phyloP scores from a whole-genome alignment of 768 basidiomycete genomes.

The Agrocybe pediades region DNA sequence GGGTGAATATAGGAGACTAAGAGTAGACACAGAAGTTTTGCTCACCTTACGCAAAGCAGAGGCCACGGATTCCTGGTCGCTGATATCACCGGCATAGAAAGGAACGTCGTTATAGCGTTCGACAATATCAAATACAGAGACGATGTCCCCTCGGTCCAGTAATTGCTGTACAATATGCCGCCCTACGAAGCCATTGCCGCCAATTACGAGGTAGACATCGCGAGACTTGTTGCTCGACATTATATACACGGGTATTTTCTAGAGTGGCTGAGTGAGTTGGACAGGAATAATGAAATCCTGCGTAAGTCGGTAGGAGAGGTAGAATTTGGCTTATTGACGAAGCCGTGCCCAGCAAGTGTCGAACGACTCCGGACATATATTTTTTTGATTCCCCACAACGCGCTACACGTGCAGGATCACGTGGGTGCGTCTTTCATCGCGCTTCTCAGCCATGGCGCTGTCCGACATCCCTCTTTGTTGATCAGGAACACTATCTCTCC shows the following conservation, averaged over 20 bases:
- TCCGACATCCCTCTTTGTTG: slow-evolving; percentile 25
- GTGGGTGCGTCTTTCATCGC: slow-evolving; percentile 16
- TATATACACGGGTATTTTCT: background rate
- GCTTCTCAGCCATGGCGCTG: slow-evolving; percentile 4
- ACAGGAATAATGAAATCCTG: background rate
- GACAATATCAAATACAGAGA: slow-evolving; percentile 89
- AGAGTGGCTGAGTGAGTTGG: background rate
- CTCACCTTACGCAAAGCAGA: slow-evolving; percentile 74
- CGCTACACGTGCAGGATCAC: slow-evolving; percentile 40
- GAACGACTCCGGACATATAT: slow-evolving; percentile 26
- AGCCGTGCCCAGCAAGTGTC: slow-evolving; percentile 17
- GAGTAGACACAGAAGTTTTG: slow-evolving; percentile 6
- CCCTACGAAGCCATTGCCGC: slow-evolving; percentile 92
- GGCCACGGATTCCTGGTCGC: slow-evolving; percentile 69
- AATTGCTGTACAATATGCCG: slow-evolving; percentile 89
- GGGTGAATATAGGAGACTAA: background rate
- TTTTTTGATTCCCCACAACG: slow-evolving; percentile 22
- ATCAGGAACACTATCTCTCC: slow-evolving; percentile 10
- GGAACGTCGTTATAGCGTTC: slow-evolving; percentile 86
- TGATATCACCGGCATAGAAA: slow-evolving; percentile 91
- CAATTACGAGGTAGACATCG: slow-evolving; percentile 89
- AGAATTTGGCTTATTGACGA: background rate
- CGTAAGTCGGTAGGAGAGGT: too few species aligned
- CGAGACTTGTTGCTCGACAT: slow-evolving; percentile 34
- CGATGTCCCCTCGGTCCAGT: slow-evolving; percentile 73